Evolutionary conservation across 805 yeast species (phyloP).

Genomic region (Ogataea sp.): DNA sequence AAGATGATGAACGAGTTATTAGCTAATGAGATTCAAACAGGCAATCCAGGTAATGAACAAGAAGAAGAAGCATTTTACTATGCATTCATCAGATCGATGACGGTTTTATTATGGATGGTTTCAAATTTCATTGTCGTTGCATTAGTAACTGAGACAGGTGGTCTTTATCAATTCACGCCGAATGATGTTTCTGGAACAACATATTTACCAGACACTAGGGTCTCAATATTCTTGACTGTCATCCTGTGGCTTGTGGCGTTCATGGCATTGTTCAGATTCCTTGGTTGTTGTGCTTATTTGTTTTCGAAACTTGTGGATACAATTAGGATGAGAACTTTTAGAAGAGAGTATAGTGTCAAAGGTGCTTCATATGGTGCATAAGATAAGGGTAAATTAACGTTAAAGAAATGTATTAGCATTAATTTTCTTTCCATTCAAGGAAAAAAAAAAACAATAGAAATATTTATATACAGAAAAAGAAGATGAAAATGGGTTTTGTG

Average conservation of each 20-base stretch:
- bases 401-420: too few relatives aligned
- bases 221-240: constrained; percentile 68
- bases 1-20: constrained; percentile 55
- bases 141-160: constrained; percentile 79
- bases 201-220: constrained; percentile 30
- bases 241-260: constrained; percentile 91
- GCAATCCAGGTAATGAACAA: constrained; percentile 29
- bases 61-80: constrained; percentile 66
- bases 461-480: too few relatives aligned
- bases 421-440: too few relatives aligned
- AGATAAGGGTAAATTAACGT: background rate
- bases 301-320: constrained; percentile 19
- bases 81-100: constrained; percentile 83
- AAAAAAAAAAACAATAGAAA: too few relatives aligned
- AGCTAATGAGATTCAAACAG: constrained; percentile 25
- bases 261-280: constrained; percentile 74
- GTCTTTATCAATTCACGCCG: constrained; percentile 44
- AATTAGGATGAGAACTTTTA: constrained; percentile 9
- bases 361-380: constrained; percentile 14
- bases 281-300: constrained; percentile 65
- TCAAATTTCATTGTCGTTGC: constrained; percentile 79
- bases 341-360: constrained; percentile 8
- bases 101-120: constrained; percentile 84
- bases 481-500: too few relatives aligned
- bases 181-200: constrained; percentile 21